A percentile compares a stretch with the other conserved stretches of the same genome.
These are phyloP conservation scores for Gynostemma pentaphyllum DNA, from an alignment of 306 rosid species.

Conservation along the genomic window DNA sequence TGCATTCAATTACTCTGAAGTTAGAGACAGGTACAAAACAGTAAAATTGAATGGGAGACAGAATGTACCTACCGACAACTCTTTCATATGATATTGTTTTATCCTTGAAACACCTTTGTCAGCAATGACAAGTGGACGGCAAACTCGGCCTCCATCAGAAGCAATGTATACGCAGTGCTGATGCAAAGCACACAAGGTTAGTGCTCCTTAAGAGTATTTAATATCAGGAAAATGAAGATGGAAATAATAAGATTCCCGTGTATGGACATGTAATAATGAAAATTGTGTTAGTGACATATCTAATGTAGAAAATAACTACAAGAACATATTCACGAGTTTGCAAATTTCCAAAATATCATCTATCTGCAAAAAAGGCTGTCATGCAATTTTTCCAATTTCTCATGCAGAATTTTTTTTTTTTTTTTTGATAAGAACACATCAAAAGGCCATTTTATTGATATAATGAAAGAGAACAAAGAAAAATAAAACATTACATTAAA, in stretches of 20 bases:
- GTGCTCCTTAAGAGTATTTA: not conserved
- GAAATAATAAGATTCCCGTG: not conserved
- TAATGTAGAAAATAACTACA: not conserved
- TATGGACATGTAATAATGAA: not conserved
- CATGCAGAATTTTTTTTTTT: no score
- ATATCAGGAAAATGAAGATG: constrained; percentile 1
- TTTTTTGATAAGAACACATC: no score
- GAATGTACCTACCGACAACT: constrained; percentile 46
- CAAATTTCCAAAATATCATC: not conserved
- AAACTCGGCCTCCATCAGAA: constrained; percentile 97
- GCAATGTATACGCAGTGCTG: constrained; percentile 82
- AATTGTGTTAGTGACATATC: not conserved
- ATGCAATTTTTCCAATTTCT: not conserved
- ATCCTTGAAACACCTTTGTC: constrained; percentile 80
- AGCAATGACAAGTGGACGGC: constrained; percentile 92
- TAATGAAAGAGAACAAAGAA: no score
- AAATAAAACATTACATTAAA: no score
- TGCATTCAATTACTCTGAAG: not conserved
- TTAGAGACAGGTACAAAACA: not conserved
- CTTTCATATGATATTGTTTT: constrained; percentile 86
- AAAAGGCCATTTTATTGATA: no score
- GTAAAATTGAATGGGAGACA: not conserved
- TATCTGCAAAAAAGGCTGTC: not conserved
- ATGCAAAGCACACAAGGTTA: constrained; percentile 16
- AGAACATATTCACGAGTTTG: not conserved